These are phyloP conservation scores for Apodospora peruviana DNA, from an alignment of 495 filamentous ascomycete species.

Conservation along the genomic window DNA sequence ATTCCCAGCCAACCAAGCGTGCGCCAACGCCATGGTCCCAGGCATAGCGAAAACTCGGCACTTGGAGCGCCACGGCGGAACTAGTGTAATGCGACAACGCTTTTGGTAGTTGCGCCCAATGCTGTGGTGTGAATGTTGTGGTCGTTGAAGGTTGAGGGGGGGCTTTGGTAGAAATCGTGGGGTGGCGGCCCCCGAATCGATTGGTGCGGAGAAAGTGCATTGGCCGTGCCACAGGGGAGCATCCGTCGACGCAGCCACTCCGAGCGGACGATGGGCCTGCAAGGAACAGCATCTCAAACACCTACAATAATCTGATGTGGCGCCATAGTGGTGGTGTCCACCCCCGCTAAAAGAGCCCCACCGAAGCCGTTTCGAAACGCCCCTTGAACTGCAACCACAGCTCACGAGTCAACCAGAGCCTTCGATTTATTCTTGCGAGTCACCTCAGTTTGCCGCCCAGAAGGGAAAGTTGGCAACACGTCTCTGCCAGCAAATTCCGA, in stretches of 20 bases:
- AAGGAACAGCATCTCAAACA: conserved; percentile 18
- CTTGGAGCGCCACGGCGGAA: neutral
- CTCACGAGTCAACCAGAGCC: too few species aligned
- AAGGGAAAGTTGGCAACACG: too few species aligned
- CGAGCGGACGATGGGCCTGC: conserved; percentile 5
- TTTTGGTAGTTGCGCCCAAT: too few species aligned
- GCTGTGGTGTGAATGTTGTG: neutral
- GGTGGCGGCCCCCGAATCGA: conserved; percentile 3
- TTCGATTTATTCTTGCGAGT: too few species aligned
- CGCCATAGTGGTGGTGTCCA: neutral
- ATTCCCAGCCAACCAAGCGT: conserved; percentile 1
- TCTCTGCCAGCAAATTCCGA: too few species aligned
- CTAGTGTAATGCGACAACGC: neutral
- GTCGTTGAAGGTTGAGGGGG: neutral
- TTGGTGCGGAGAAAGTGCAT: conserved; percentile 7
- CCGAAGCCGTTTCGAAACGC: neutral
- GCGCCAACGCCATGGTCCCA: neutral
- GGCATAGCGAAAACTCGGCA: neutral
- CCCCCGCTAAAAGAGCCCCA: neutral
- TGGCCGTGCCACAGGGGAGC: neutral
- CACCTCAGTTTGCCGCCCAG: too few species aligned
- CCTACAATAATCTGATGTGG: conserved; percentile 7
- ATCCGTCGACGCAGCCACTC: conserved; percentile 8
- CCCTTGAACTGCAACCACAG: too few species aligned
- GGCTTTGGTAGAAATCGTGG: neutral